Percentiles rank a stretch among this genome's conserved stretches.
These are phyloP conservation scores for Saussurea involucrata DNA, from an alignment of 129 eudicot species.

Conservation along the genomic window DNA sequence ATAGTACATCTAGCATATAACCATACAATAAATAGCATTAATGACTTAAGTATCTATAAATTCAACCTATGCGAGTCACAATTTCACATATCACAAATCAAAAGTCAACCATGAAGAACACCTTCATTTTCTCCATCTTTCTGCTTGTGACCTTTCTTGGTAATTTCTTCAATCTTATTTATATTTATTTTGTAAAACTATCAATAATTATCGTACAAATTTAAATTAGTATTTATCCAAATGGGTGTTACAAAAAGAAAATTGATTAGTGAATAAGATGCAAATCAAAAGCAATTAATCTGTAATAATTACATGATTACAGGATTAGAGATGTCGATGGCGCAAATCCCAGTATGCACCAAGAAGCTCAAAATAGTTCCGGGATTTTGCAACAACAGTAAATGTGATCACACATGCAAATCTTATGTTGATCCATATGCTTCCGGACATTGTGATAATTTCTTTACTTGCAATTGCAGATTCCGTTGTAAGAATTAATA, in stretches of 20 bases:
- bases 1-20: background rate
- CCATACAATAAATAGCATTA: background rate
- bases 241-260: background rate
- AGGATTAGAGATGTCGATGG: background rate
- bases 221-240: too few species aligned
- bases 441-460: background rate
- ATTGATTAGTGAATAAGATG: background rate
- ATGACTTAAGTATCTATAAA: background rate
- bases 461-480: background rate
- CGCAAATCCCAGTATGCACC: background rate
- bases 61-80: background rate
- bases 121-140: background rate
- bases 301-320: background rate
- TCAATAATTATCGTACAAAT: too few species aligned
- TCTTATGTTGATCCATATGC: background rate
- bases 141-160: constrained; percentile 2
- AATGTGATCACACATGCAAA: constrained; percentile 4
- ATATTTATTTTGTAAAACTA: background rate
- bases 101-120: constrained; percentile 8
- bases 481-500: background rate
- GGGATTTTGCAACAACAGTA: background rate
- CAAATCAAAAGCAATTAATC: background rate
- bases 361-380: background rate
- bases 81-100: background rate
- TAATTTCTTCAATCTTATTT: background rate